A percentile compares a stretch with the other conserved stretches of the same genome.
Evolutionary conservation across 2,329 filamentous ascomycete species (phyloP).

Genomic region (Alternaria rosae): DNA sequence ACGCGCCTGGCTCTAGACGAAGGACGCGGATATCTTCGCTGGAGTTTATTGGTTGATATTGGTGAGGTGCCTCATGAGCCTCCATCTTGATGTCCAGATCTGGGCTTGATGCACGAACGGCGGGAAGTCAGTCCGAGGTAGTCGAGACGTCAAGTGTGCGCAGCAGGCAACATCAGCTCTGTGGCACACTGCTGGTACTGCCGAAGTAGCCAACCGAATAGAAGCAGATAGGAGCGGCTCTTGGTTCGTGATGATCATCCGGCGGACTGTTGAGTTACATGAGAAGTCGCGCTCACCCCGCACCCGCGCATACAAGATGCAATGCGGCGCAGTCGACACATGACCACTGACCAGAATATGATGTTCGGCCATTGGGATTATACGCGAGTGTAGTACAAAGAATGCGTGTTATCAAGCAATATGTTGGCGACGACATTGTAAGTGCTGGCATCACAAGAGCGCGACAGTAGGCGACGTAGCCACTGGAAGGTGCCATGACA

Average conservation of each 20-base stretch:
- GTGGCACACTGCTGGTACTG: not conserved
- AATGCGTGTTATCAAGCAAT: no score
- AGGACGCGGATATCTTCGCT: not conserved
- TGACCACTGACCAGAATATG: not conserved
- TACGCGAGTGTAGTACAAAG: not conserved
- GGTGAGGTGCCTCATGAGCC: rapidly evolving
- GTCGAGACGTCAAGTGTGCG: not conserved
- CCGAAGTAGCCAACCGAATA: no score
- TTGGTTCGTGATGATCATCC: rapidly evolving
- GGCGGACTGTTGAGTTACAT: not conserved
- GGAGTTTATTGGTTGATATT: not conserved
- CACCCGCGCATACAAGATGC: not conserved
- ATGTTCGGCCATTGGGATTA: not conserved
- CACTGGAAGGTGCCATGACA: not conserved
- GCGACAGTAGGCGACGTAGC: not conserved
- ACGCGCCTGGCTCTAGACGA: not conserved
- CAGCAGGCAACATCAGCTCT: not conserved
- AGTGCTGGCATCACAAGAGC: not conserved
- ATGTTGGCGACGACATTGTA: no score
- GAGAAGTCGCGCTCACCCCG: not conserved
- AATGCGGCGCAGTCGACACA: not conserved
- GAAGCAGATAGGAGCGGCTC: not conserved
- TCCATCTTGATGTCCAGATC: not conserved
- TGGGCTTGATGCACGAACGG: no score
- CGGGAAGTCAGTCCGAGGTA: not conserved